phyloP scores from a whole-genome alignment of 306 rosid genomes.

The Datisca glomerata region DNA sequence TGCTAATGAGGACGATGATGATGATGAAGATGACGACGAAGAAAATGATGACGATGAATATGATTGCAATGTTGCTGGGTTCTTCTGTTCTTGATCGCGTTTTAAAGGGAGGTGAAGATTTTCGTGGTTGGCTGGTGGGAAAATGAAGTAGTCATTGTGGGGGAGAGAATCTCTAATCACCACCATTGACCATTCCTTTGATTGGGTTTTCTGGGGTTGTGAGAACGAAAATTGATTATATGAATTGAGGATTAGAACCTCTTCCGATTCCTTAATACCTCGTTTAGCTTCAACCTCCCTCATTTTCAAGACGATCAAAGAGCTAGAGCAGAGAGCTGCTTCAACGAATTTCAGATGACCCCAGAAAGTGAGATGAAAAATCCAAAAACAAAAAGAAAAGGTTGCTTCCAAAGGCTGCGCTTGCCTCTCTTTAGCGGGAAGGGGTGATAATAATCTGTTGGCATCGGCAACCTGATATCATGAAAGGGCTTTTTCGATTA shows the following conservation, averaged over 20 bases:
- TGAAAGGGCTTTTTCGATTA: no score
- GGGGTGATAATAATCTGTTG: no score
- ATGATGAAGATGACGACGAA: constrained; percentile 9
- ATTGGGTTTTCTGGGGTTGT: constrained; percentile 4
- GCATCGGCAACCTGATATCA: no score
- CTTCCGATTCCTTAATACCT: constrained; percentile 1
- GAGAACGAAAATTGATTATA: not conserved
- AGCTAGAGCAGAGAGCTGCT: no score
- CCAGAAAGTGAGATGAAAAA: no score
- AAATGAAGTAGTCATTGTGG: constrained; percentile 17
- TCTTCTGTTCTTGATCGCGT: not conserved
- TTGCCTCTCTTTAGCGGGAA: no score
- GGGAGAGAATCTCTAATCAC: constrained; percentile 20
- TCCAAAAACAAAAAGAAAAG: no score
- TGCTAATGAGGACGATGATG: constrained; percentile 9
- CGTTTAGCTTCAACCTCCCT: constrained; percentile 1
- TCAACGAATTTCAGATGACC: no score
- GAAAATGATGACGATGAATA: constrained; percentile 6
- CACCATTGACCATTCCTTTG: constrained; percentile 23
- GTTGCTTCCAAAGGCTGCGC: no score
- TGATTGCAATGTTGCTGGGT: constrained; percentile 3
- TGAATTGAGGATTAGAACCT: not conserved
- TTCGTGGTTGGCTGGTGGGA: constrained; percentile 43
- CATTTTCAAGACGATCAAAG: not conserved
- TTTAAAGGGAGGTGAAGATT: constrained; percentile 19